Evolutionary conservation across 345 rosid species (phyloP).

Genomic region (Melastoma malabathricum): DNA sequence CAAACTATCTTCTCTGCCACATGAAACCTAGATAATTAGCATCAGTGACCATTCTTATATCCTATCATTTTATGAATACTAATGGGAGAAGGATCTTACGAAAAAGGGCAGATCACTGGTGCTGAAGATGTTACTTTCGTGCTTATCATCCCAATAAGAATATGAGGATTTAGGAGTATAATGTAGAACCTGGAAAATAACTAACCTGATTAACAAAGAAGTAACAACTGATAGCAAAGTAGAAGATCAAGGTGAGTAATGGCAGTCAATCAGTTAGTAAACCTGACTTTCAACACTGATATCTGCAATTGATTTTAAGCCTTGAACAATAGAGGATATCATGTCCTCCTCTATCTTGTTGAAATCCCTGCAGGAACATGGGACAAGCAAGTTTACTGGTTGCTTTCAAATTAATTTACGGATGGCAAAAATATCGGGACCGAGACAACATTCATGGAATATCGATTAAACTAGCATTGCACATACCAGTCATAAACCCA

Average conservation of each 20-base stretch:
- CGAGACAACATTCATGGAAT: not conserved
- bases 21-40: too few species aligned
- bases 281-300: slow-evolving; percentile 96
- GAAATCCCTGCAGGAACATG: slow-evolving; percentile 57
- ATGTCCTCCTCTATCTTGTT: slow-evolving; percentile 43
- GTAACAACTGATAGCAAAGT: not conserved
- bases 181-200: slow-evolving; percentile 54
- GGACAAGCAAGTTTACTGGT: not conserved
- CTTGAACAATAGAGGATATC: slow-evolving; percentile 53
- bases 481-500: slow-evolving; percentile 83
- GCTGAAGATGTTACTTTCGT: slow-evolving; percentile 47
- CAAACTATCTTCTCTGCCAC: too few species aligned
- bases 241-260: not conserved
- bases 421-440: not conserved
- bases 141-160: slow-evolving; percentile 69
- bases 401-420: not conserved
- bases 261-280: not conserved
- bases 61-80: too few species aligned
- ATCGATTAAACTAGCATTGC: not conserved
- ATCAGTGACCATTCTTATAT: too few species aligned
- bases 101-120: slow-evolving; percentile 85
- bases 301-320: slow-evolving; percentile 59
- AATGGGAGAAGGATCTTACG: slow-evolving; percentile 32
- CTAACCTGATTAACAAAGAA: not conserved
- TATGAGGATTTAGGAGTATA: slow-evolving; percentile 82